phyloP scores from a whole-genome alignment of 257 asterid genomes.

The Datura wrightii region DNA sequence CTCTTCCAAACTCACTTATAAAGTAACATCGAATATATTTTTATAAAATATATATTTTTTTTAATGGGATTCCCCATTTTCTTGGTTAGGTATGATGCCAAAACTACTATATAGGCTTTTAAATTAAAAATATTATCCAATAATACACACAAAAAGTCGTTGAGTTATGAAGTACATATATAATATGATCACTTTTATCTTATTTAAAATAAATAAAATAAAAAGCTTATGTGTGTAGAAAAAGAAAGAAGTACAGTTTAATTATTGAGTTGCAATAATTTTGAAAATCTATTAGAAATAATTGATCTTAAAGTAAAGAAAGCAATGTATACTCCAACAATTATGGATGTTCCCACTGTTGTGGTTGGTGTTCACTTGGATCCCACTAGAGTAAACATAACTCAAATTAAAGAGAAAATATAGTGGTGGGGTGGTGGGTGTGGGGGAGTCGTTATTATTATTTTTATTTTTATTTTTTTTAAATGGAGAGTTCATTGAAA shows the following conservation, averaged over 20 bases:
- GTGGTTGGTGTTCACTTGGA: background rate
- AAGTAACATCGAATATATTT: too few relatives aligned
- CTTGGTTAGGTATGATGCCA: slow-evolving; percentile 12
- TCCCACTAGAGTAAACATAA: background rate
- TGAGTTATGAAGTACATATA: background rate
- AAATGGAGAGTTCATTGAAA: too few relatives aligned
- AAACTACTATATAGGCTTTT: background rate
- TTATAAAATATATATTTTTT: background rate
- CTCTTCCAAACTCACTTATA: too few relatives aligned
- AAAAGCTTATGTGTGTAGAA: background rate
- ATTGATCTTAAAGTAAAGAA: slow-evolving; percentile 11
- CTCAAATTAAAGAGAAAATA: background rate
- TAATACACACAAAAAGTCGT: background rate
- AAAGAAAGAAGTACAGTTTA: background rate
- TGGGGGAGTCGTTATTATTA: background rate
- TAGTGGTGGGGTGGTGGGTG: background rate
- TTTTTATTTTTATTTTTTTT: background rate
- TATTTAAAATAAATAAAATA: background rate
- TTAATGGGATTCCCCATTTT: slow-evolving; percentile 18
- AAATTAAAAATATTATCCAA: background rate
- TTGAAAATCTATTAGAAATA: background rate
- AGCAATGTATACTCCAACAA: slow-evolving; percentile 23
- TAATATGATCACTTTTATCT: background rate
- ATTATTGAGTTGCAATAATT: background rate
- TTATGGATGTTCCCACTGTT: slow-evolving; percentile 11